phyloP scores from a whole-genome alignment of 306 rosid genomes.

The Castanea crenata region DNA sequence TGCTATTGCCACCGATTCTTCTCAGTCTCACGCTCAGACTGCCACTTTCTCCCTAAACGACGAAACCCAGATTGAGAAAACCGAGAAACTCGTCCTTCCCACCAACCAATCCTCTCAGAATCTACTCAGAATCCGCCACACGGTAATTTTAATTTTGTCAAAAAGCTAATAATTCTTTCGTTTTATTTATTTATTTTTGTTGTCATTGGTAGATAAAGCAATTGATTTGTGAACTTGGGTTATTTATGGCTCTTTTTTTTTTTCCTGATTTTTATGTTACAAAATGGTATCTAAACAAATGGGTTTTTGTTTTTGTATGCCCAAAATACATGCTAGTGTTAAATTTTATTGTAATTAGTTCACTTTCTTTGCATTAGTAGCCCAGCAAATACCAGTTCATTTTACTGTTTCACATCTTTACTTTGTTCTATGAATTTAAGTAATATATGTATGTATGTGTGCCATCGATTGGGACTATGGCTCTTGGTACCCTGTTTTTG shows the following conservation, averaged over 20 bases:
- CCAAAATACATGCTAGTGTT: not conserved
- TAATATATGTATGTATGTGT: not conserved
- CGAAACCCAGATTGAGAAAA: not conserved
- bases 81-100: constrained; percentile 61
- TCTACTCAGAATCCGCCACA: constrained; percentile 88
- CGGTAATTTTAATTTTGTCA: constrained; percentile 44
- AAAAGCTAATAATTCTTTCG: not conserved
- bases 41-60: constrained; percentile 24
- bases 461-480: not conserved
- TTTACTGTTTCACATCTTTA: not conserved
- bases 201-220: not conserved
- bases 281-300: not conserved
- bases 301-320: not conserved
- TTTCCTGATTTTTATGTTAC: not conserved
- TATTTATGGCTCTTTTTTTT: not conserved
- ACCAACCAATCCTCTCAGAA: constrained; percentile 75
- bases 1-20: constrained; percentile 55
- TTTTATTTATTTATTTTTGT: not conserved
- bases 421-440: not conserved
- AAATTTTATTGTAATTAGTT: not conserved
- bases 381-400: not conserved
- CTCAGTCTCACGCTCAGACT: constrained; percentile 30
- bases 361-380: not conserved
- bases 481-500: not conserved
- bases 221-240: not conserved